phyloP scores from a whole-genome alignment of 192 early-diverging fungal species.

The Jimgerdemannia lactiflua region DNA sequence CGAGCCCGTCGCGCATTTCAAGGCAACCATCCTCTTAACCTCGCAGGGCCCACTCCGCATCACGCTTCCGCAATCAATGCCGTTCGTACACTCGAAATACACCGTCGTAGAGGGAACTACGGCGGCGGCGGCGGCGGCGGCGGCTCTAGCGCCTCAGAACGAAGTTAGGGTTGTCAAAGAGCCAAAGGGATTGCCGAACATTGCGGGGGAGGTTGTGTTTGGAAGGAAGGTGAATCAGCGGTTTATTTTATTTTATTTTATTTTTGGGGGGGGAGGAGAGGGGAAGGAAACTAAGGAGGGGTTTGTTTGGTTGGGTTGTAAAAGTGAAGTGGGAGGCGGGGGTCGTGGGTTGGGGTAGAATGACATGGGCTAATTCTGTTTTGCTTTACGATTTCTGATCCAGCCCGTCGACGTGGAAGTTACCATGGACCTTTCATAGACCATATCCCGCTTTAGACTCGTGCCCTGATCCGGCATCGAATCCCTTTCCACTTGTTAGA shows the following conservation, averaged over 20 bases:
- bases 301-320: background rate
- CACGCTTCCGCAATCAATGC: constrained; percentile 61
- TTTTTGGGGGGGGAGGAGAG: background rate
- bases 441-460: no score
- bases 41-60: constrained; percentile 63
- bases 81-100: constrained; percentile 74
- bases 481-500: no score
- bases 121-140: no score
- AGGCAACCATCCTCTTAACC: constrained; percentile 63
- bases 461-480: no score
- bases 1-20: constrained; percentile 70
- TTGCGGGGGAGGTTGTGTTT: constrained; percentile 34
- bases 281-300: background rate
- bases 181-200: constrained; percentile 24
- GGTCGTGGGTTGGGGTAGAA: background rate
- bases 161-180: background rate
- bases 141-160: background rate
- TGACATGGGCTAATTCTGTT: background rate
- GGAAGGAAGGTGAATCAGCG: constrained; percentile 6
- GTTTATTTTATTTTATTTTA: background rate
- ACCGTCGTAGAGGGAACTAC: constrained; percentile 25
- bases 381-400: background rate
- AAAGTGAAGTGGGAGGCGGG: background rate
- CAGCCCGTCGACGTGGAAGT: background rate
- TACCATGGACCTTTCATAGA: background rate